Conservation (phyloP, 2,329 filamentous ascomycete species). For the Fusarium palustre region DNA sequence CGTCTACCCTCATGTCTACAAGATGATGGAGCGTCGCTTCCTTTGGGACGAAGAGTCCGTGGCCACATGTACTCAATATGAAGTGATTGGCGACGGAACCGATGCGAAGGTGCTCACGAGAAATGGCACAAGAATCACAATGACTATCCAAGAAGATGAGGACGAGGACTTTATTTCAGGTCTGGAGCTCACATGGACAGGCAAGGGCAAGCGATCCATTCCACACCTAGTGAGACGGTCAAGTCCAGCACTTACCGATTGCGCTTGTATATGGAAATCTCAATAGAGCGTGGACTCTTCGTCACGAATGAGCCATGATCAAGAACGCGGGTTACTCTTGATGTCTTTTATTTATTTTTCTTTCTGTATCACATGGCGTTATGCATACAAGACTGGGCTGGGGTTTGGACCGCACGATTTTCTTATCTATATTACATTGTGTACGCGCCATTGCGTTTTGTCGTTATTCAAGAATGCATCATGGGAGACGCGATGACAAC, state of each 20-base stretch:
- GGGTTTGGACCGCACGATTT: conserved; percentile 18
- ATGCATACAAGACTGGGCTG: conserved; percentile 23
- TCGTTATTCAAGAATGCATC: conserved; percentile 36
- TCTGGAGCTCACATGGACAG: conserved; percentile 1
- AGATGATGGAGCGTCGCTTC: conserved; percentile 66
- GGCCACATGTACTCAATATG: conserved; percentile 62
- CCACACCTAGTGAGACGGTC: conserved; percentile 34
- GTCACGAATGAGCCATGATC: neutral
- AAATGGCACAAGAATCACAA: conserved; percentile 56
- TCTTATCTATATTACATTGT: conserved; percentile 14
- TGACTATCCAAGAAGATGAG: conserved; percentile 58
- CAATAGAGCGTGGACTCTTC: conserved; percentile 47
- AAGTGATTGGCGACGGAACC: conserved; percentile 56
- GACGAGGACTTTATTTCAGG: neutral
- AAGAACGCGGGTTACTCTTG: neutral
- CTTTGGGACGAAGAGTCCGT: conserved; percentile 46
- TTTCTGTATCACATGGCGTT: conserved; percentile 27
- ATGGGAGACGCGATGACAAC: conserved; percentile 21
- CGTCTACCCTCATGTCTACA: conserved; percentile 64
- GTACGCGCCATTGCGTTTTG: conserved; percentile 21
- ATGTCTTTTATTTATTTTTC: conserved; percentile 3
- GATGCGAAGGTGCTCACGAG: neutral
- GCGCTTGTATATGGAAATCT: conserved; percentile 66
- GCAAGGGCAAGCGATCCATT: conserved; percentile 19
- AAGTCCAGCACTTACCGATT: conserved; percentile 59